Evolutionary conservation across 441 rosid genomes (phyloP).

Genomic region (Biscutella laevigata): DNA sequence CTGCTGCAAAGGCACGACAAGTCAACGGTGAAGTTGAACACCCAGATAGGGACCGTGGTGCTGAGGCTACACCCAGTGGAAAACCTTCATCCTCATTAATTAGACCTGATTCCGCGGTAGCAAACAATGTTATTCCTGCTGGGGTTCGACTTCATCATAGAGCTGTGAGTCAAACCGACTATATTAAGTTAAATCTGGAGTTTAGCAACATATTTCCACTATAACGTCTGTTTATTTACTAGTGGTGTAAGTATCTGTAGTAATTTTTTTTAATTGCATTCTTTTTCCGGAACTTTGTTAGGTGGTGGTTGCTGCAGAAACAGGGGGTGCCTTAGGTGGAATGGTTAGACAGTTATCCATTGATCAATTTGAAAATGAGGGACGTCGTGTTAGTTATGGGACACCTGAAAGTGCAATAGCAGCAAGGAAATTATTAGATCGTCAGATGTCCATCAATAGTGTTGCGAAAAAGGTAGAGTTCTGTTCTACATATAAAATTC

Average conservation of each 20-base stretch:
- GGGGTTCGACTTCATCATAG: constrained; percentile 94
- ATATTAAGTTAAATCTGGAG: not conserved
- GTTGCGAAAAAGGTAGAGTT: constrained; percentile 78
- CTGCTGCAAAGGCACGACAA: no score
- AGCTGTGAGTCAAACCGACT: constrained; percentile 55
- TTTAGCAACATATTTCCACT: not conserved
- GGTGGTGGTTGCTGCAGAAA: constrained; percentile 97
- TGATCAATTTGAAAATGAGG: no score
- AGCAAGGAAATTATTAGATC: constrained; percentile 87
- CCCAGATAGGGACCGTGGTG: constrained; percentile 77
- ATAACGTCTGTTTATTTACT: not conserved
- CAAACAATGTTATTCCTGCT: constrained; percentile 51
- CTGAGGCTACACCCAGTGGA: constrained; percentile 96
- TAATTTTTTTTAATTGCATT: not conserved
- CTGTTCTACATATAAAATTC: not conserved
- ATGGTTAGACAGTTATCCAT: no score
- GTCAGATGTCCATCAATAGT: constrained; percentile 90
- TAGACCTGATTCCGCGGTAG: constrained; percentile 63
- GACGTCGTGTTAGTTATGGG: constrained; percentile 91
- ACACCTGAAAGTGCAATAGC: constrained; percentile 92
- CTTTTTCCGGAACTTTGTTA: constrained; percentile 23
- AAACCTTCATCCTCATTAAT: constrained; percentile 56
- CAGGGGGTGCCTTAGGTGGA: constrained; percentile 98
- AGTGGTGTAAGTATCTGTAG: not conserved
- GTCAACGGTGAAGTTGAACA: constrained; percentile 85